phyloP scores from a whole-genome alignment of 2,329 filamentous ascomycete species.

The Aaosphaeria arxii region DNA sequence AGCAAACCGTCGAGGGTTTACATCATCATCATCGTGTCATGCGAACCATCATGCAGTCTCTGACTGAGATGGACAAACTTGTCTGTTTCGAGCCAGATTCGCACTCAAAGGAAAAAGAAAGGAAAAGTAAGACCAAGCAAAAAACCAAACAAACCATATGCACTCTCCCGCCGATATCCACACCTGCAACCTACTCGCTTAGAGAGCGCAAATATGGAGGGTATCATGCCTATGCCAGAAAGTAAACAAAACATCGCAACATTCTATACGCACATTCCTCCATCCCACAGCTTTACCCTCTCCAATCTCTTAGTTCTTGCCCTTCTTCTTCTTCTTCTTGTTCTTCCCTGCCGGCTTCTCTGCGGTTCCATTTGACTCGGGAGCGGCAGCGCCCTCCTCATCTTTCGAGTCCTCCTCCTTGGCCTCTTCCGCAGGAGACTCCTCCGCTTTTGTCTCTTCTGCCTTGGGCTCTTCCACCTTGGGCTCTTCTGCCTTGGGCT shows the following conservation, averaged over 20 bases:
- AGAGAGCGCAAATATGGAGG: neutral
- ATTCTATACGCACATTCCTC: neutral
- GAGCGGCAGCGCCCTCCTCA: neutral
- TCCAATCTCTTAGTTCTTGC: neutral
- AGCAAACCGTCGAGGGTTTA: too few species aligned
- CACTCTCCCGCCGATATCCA: too few species aligned
- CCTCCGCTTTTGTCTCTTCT: neutral
- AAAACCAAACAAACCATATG: too few species aligned
- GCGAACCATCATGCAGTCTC: too few species aligned
- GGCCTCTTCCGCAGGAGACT: neutral
- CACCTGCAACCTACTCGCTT: too few species aligned
- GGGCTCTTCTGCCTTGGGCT: neutral
- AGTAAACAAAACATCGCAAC: neutral
- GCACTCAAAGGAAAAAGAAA: too few species aligned
- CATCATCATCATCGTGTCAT: too few species aligned
- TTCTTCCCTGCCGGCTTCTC: neutral
- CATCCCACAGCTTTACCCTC: neutral
- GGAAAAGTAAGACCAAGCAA: too few species aligned
- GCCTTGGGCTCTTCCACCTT: neutral
- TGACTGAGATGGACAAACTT: too few species aligned
- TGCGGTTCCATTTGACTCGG: neutral
- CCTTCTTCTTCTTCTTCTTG: neutral
- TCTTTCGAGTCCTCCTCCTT: neutral
- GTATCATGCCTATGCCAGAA: constrained; percentile 2
- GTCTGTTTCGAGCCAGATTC: too few species aligned